Conservation (phyloP, 306 rosid genomes). For the Macrotyloma uniflorum region DNA sequence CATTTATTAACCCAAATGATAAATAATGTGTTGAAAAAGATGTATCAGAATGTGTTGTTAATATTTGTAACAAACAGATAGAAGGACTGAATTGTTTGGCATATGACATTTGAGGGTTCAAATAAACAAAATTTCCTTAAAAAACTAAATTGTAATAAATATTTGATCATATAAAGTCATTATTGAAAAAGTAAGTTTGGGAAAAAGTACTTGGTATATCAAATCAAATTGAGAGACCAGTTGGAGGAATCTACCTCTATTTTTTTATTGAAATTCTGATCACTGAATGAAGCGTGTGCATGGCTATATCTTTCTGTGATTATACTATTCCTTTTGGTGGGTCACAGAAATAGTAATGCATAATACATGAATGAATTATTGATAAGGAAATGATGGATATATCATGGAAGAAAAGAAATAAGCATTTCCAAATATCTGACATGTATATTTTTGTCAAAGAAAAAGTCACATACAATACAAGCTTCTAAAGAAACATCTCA, state of each 20-base stretch:
- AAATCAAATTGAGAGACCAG: too few relatives aligned
- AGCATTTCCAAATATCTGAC: background rate
- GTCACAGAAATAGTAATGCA: background rate
- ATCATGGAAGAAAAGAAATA: background rate
- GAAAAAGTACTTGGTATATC: background rate
- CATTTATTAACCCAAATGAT: background rate
- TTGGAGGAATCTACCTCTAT: background rate
- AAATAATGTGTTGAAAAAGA: background rate
- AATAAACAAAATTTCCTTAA: background rate
- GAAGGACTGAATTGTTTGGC: background rate
- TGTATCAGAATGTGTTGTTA: background rate
- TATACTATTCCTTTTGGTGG: background rate
- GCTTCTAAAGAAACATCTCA: slow-evolving; percentile 13
- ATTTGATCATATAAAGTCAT: too few relatives aligned
- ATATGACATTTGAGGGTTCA: background rate
- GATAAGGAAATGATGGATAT: background rate
- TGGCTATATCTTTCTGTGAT: background rate
- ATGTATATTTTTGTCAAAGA: background rate
- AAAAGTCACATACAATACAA: background rate
- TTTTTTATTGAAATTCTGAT: background rate
- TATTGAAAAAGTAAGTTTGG: background rate
- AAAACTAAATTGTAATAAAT: background rate
- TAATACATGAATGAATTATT: background rate
- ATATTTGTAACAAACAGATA: background rate
- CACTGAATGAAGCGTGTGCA: background rate